phyloP scores from a whole-genome alignment of 345 rosid genomes.

The Brassica incana region DNA sequence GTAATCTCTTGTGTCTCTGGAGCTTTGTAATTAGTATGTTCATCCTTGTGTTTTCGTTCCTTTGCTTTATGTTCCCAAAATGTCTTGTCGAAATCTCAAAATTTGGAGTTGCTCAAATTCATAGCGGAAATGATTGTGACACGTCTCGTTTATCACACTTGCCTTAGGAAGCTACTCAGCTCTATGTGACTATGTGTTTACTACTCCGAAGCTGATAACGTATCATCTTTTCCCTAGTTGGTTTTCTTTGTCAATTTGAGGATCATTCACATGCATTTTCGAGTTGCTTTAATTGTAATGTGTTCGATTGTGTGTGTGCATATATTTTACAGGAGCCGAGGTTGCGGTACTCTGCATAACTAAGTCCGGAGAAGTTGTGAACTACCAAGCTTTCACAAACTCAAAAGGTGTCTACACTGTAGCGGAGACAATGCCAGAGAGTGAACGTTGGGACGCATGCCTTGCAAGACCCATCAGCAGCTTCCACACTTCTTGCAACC shows the following conservation, averaged over 20 bases:
- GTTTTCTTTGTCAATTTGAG: background rate
- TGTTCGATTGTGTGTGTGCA: constrained; percentile 5
- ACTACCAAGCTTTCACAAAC: constrained; percentile 92
- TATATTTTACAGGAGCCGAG: constrained; percentile 71
- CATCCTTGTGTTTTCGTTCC: background rate
- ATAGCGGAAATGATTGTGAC: background rate
- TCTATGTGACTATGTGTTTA: background rate
- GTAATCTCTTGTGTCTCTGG: background rate
- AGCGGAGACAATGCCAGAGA: constrained; percentile 96
- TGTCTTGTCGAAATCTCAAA: background rate
- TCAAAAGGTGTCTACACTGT: constrained; percentile 78
- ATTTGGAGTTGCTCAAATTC: background rate
- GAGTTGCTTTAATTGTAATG: background rate
- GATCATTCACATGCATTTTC: background rate
- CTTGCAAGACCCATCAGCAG: constrained; percentile 86
- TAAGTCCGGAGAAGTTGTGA: constrained; percentile 84
- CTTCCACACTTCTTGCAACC: constrained; percentile 79
- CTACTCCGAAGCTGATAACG: background rate
- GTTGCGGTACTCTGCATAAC: constrained; percentile 98
- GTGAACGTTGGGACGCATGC: constrained; percentile 95
- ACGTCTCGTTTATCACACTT: constrained; percentile 2
- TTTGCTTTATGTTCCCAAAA: background rate
- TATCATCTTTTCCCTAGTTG: background rate
- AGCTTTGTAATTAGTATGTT: background rate
- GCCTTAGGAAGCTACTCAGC: background rate